Base-by-base conservation (phyloP, 2,329 filamentous ascomycete genomes). In the Fusarium musae region DNA sequence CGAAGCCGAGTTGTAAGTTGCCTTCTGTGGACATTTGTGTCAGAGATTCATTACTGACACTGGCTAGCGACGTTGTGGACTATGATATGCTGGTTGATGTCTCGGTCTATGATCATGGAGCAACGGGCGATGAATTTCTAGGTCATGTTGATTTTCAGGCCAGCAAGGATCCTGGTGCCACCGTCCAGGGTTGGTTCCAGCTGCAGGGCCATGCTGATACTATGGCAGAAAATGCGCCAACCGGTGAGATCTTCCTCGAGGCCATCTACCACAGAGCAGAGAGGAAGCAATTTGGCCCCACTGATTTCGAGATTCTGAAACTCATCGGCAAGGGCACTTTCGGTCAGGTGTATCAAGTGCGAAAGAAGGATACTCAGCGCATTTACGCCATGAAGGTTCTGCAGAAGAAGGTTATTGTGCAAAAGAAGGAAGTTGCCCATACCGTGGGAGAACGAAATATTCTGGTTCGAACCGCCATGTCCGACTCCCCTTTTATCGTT, bases 361-460 rank as follows among this genome's bases (percentile, higher is more conserved):
- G 94, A 77, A 99, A 99, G 89, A 96, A 94, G 86, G 96, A 99
- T 81, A 98, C 96, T 1, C 91, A 92, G 78, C 92, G 96, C 49
- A 98, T 99, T 69, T 99, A 99, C 79, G 96, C 96, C 70, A 99
- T 99, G 96, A 99, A 99, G 83, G 96, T 99, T 4, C 86, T 99
- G 37, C 98, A 96, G 57, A 99, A 99, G 88, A 99, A 99, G 87
- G 96, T 99, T 59, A 99, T 99, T 79, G 96, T 99, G 32, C 96
- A 99, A 84, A 99, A 99, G 89, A 99, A 99, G 84, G 96, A 99
- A 82, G 95, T 99, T 56, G 95, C 96, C 21, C 96, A 99, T 81
- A 99, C 96, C 0, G 92, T 99, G 42, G 96, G 96, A 75, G 96
- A 99, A 84, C 91, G 96, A 68, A 99, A 99, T 80, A 99, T 99